phyloP scores from a whole-genome alignment of 495 filamentous ascomycete genomes.

The Hamigera avellanea region DNA sequence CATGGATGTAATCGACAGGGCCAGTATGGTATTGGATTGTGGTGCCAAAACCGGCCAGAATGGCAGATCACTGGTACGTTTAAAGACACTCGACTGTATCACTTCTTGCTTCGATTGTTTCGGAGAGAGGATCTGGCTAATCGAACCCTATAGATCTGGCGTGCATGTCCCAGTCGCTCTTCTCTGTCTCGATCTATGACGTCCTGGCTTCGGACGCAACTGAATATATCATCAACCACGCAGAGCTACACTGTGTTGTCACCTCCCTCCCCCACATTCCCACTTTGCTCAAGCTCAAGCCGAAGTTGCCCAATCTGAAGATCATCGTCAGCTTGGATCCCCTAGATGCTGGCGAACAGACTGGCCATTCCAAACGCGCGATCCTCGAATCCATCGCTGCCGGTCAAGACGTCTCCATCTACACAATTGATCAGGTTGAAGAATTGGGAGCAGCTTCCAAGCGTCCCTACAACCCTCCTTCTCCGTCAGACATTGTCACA shows the following conservation, averaged over 20 bases:
- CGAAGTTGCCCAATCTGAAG: constrained; percentile 67
- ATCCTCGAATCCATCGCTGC: constrained; percentile 64
- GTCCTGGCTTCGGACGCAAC: constrained; percentile 82
- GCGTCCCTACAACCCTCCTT: constrained; percentile 54
- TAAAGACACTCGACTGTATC: not conserved
- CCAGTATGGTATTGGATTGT: constrained; percentile 81
- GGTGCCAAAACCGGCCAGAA: constrained; percentile 93
- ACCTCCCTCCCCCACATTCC: constrained; percentile 79
- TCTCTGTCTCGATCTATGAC: constrained; percentile 90
- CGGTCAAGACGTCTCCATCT: constrained; percentile 61
- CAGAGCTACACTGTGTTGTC: constrained; percentile 61
- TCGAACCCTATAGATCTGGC: constrained; percentile 56
- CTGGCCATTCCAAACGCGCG: constrained; percentile 66
- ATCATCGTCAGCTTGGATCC: constrained; percentile 82
- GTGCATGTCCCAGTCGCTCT: constrained; percentile 80
- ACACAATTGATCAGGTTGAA: constrained; percentile 69
- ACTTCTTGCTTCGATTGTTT: not conserved
- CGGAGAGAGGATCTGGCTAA: not conserved
- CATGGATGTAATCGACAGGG: constrained; percentile 44
- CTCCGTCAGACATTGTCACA: constrained; percentile 68
- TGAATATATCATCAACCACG: constrained; percentile 93
- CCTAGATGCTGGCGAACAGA: constrained; percentile 67
- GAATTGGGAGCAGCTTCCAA: constrained; percentile 58
- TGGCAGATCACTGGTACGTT: constrained; percentile 84
- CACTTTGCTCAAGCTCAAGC: constrained; percentile 72